Evolutionary conservation across 371 early-diverging fungal genomes (phyloP), one percentile per base, ranked within the genome.

Genomic region (Rhizopus sp.): DNA sequence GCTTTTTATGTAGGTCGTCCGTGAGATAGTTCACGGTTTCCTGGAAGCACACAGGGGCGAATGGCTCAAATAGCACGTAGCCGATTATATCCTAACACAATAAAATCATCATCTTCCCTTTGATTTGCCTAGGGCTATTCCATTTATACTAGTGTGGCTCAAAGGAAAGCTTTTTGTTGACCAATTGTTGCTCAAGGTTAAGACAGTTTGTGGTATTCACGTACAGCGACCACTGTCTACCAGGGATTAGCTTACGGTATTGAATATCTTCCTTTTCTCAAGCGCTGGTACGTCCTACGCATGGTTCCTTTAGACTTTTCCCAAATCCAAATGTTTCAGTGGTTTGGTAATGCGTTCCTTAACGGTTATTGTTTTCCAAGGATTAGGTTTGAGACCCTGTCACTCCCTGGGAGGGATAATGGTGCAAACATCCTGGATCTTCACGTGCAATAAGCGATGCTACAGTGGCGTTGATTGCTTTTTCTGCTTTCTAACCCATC

Each of bases 391-490:
- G 37, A 37, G 37, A 37, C 37, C 2, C 7, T 37, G 37, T 37
- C 8, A 7, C 10, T 37, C 10, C 37, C 37, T 37, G 8, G 37
- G 8, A 37, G 10, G 8, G 10, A 37, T 8, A 10, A 10, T 37
- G 37, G 68, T 5, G 10, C 63, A 0, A 47, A 54, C 7, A 15
- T 63, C 0, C 33, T 68, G 7, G 54, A 68, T 55, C 63, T 60
- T 30, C 4, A 13, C 4, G 3, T 29, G 10, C 59, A 62, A 33
- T 50, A 52, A 40, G 10, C 5, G 1, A 44, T 44, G 12, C 39
- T 68, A 6, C 60, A 60, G 40, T 39, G 56, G 31, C 50, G 63
- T 0, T 68, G 60, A 60, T 35, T 66, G 8, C 12, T 13, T 13
- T 59, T 52, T 31, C 46, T 66, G 3, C 35, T 66, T 37, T 10